phyloP scores from a whole-genome alignment of 306 rosid species.

The Hippophae gyantsensis region DNA sequence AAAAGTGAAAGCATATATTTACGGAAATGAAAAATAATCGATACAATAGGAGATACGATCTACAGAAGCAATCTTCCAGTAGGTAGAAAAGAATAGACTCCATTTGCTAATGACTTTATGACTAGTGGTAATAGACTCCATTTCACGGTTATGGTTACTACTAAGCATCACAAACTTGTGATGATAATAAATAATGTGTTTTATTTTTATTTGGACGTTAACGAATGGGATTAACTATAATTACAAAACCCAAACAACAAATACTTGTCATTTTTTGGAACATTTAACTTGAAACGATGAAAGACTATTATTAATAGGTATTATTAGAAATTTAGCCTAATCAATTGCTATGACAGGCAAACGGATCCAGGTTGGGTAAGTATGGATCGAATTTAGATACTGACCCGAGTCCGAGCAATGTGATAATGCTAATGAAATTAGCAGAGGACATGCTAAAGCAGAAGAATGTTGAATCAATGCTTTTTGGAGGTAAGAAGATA shows the following conservation, averaged over 20 bases:
- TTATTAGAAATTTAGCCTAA: constrained; percentile 2
- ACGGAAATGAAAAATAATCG: too few relatives aligned
- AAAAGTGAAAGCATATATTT: too few relatives aligned
- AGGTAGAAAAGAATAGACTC: constrained; percentile 6
- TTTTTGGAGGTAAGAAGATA: constrained; percentile 84
- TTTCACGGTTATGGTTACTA: too few relatives aligned
- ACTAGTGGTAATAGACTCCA: not conserved
- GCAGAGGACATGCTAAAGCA: constrained; percentile 92
- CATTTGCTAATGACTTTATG: not conserved
- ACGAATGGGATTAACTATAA: too few relatives aligned
- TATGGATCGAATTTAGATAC: constrained; percentile 67
- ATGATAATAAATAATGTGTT: too few relatives aligned
- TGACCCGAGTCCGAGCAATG: constrained; percentile 66
- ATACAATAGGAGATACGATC: too few relatives aligned
- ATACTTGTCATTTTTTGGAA: too few relatives aligned
- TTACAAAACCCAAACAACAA: too few relatives aligned
- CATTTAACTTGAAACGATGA: too few relatives aligned
- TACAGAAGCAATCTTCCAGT: constrained; percentile 3
- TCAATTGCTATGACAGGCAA: constrained; percentile 49
- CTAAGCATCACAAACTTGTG: too few relatives aligned
- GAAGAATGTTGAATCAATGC: constrained; percentile 88
- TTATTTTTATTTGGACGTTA: too few relatives aligned
- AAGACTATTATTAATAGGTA: too few relatives aligned
- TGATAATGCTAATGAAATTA: constrained; percentile 56
- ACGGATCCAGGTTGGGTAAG: constrained; percentile 74